Evolutionary conservation across 805 yeast genomes (phyloP).

Genomic region (Yamadazyma philogaea): DNA sequence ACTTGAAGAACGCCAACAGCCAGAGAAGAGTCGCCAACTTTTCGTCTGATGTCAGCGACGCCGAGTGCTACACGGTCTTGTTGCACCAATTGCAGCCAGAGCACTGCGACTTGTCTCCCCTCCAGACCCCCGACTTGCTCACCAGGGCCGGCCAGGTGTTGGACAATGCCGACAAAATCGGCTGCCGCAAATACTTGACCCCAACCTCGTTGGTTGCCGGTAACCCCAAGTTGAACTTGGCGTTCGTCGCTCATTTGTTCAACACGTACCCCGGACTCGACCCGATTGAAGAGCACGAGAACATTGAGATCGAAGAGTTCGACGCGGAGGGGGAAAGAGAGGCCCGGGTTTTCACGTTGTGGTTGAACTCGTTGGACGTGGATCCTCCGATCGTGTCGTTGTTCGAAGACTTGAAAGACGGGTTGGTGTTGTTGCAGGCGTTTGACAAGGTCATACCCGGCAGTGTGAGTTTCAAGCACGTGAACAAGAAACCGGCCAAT

Average conservation of each 20-base stretch:
- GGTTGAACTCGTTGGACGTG: slow-evolving; percentile 96
- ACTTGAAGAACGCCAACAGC: slow-evolving; percentile 89
- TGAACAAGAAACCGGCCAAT: slow-evolving; percentile 77
- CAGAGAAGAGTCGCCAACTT: slow-evolving; percentile 82
- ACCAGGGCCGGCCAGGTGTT: slow-evolving; percentile 86
- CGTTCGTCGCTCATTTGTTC: slow-evolving; percentile 95
- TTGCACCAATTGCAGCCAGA: slow-evolving; percentile 86
- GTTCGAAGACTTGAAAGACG: slow-evolving; percentile 94
- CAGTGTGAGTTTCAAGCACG: slow-evolving; percentile 70
- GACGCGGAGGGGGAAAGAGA: slow-evolving; percentile 99
- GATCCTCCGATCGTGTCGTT: slow-evolving; percentile 89
- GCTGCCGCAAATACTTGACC: slow-evolving; percentile 90
- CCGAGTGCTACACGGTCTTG: slow-evolving; percentile 90
- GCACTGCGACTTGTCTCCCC: slow-evolving; percentile 75
- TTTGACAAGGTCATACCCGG: slow-evolving; percentile 96
- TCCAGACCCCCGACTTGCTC: slow-evolving; percentile 70
- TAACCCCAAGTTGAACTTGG: slow-evolving; percentile 92
- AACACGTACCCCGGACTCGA: slow-evolving; percentile 96
- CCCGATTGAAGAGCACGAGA: slow-evolving; percentile 88
- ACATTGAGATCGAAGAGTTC: slow-evolving; percentile 93
- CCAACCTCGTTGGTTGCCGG: slow-evolving; percentile 93
- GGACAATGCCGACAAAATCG: slow-evolving; percentile 83
- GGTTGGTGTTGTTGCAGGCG: slow-evolving; percentile 83
- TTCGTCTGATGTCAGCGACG: slow-evolving; percentile 84
- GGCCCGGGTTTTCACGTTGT: slow-evolving; percentile 95